Percentiles rank a stretch among this genome's conserved stretches.
Conservation (phyloP, 2,329 filamentous ascomycete genomes). For the Paecilomyces variotii region DNA sequence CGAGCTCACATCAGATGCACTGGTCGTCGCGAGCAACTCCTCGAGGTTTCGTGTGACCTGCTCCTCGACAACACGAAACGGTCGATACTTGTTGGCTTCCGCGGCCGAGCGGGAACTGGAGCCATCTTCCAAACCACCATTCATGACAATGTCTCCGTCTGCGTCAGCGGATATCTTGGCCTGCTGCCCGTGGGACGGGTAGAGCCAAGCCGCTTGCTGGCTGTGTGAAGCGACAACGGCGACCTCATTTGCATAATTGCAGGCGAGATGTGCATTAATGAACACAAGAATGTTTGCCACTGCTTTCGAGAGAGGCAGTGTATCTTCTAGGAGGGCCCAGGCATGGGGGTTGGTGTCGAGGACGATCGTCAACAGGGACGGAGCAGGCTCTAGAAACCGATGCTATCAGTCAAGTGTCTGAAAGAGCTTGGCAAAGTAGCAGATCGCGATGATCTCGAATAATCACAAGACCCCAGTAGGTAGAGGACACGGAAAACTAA, state of each 20-base stretch:
- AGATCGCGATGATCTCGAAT: constrained; percentile 5
- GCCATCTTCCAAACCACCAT: constrained; percentile 29
- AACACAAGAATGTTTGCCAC: constrained; percentile 89
- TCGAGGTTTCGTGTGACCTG: constrained; percentile 68
- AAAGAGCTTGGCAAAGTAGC: neutral
- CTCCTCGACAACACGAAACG: constrained; percentile 79
- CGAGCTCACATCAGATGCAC: constrained; percentile 47
- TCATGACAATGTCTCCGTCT: constrained; percentile 54
- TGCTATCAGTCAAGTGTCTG: constrained; percentile 2
- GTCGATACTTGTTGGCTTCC: constrained; percentile 82
- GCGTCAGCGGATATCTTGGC: constrained; percentile 9
- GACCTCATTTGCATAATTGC: constrained; percentile 87
- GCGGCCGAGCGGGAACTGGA: constrained; percentile 23
- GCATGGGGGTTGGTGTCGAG: constrained; percentile 95
- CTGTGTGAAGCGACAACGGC: constrained; percentile 85
- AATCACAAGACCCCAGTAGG: neutral
- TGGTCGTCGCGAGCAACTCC: constrained; percentile 63
- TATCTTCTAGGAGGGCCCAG: constrained; percentile 69
- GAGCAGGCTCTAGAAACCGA: constrained; percentile 44
- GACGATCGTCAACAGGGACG: constrained; percentile 82
- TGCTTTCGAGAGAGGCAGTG: constrained; percentile 72
- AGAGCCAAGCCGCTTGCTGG: constrained; percentile 81
- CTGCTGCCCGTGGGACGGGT: constrained; percentile 49
- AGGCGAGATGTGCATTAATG: constrained; percentile 90
- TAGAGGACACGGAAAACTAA: constrained; percentile 12